A percentile compares a stretch with the other conserved stretches of the same genome.
Evolutionary conservation across 768 basidiomycete species (phyloP).

Genomic region (Mycena pura): DNA sequence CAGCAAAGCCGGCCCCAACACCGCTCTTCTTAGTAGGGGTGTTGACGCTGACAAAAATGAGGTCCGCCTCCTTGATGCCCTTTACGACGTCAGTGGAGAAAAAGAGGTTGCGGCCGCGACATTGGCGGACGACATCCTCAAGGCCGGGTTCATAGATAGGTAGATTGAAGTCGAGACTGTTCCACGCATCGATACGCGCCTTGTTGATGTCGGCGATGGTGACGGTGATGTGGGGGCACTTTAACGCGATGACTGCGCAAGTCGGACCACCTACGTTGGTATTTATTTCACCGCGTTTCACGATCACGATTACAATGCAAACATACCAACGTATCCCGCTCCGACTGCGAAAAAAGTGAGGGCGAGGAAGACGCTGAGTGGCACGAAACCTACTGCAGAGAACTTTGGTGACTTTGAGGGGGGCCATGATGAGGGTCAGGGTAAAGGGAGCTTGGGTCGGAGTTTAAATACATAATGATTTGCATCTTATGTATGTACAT

Average conservation of each 20-base stretch:
- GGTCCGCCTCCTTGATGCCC: conserved; percentile 92
- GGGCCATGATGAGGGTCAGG: conserved; percentile 27
- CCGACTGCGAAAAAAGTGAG: conserved; percentile 58
- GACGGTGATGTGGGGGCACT: conserved; percentile 91
- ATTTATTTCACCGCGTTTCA: conserved; percentile 1
- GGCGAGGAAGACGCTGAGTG: not conserved
- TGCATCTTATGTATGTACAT: too few species aligned
- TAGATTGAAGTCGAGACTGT: conserved; percentile 79
- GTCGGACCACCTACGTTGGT: conserved; percentile 81
- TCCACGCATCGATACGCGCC: conserved; percentile 96
- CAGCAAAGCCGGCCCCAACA: conserved; percentile 97
- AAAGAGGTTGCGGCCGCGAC: conserved; percentile 94
- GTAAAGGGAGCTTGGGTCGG: not conserved
- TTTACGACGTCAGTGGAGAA: conserved; percentile 96
- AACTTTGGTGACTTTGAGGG: conserved; percentile 61
- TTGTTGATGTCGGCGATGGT: conserved; percentile 99
- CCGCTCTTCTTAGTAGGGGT: conserved; percentile 99
- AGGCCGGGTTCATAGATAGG: conserved; percentile 99
- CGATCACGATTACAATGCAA: conserved; percentile 3
- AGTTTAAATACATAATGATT: not conserved
- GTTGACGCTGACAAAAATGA: conserved; percentile 98
- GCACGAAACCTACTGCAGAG: conserved; percentile 69
- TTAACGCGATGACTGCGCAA: conserved; percentile 92
- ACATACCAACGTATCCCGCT: conserved; percentile 91
- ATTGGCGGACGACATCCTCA: conserved; percentile 84